Evolutionary conservation across 345 rosid genomes (phyloP).

Genomic region (Aquilaria yunnanensis): DNA sequence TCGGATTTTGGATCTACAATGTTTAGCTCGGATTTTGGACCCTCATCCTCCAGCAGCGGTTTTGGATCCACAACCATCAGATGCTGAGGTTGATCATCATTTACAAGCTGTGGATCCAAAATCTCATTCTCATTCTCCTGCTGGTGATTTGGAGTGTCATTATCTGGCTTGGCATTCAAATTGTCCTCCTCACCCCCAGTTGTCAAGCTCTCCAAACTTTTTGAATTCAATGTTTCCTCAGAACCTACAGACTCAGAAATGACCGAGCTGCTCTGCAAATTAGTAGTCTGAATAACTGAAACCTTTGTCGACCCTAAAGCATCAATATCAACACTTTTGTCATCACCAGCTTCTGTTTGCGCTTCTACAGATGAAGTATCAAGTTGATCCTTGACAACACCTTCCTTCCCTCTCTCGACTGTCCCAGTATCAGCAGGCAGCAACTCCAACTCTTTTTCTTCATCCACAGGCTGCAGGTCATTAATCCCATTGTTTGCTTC

Average conservation of each 20-base stretch:
- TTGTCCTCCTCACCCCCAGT: conserved; percentile 17
- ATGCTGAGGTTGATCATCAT: too few relatives aligned
- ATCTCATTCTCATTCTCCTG: conserved; percentile 22
- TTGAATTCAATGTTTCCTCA: conserved; percentile 25
- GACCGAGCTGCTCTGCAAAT: conserved; percentile 16
- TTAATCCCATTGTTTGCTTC: conserved; percentile 27
- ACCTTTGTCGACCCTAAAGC: conserved; percentile 22
- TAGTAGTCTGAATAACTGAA: conserved; percentile 12
- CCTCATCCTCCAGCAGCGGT: conserved; percentile 30
- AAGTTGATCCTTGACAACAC: conserved; percentile 33
- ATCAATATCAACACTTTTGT: conserved; percentile 5
- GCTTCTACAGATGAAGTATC: conserved; percentile 28
- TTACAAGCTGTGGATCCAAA: too few relatives aligned
- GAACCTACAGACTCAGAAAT: conserved; percentile 26
- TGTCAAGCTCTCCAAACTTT: conserved; percentile 28
- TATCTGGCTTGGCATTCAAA: conserved; percentile 19
- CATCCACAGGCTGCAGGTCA: conserved; percentile 17
- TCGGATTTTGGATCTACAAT: conserved; percentile 22
- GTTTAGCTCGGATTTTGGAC: conserved; percentile 20
- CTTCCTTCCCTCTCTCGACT: conserved; percentile 24
- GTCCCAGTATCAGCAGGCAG: conserved; percentile 22
- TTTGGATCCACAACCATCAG: conserved; percentile 15
- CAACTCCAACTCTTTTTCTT: conserved; percentile 16
- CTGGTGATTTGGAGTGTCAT: conserved; percentile 20
- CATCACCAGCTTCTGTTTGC: conserved; percentile 16